Percentiles rank a stretch among this genome's conserved stretches.
Evolutionary conservation across 192 early-diverging fungal species (phyloP).

Genomic region (Coemansia sp.): DNA sequence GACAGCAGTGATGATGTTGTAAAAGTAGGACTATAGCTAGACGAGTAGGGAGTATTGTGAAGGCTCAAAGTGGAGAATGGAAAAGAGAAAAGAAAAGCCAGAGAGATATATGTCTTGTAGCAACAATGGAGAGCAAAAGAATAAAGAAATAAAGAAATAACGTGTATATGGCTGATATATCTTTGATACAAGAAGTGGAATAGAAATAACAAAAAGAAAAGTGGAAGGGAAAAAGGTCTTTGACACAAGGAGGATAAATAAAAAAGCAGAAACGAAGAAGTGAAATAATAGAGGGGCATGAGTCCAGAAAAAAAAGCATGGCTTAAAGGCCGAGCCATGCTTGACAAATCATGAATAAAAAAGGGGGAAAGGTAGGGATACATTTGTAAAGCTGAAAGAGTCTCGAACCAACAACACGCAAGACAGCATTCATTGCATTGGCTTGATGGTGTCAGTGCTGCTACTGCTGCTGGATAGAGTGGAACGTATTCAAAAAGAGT

Average conservation of each 20-base stretch:
- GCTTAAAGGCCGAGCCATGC: constrained; percentile 9
- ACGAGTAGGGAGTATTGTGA: too few species aligned
- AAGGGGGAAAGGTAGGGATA: neutral
- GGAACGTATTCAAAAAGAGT: neutral
- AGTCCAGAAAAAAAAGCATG: constrained; percentile 4
- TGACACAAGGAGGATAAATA: neutral
- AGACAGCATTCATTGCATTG: neutral
- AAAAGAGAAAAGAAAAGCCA: neutral
- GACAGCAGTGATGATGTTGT: neutral
- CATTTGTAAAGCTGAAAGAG: neutral
- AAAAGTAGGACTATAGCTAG: too few species aligned
- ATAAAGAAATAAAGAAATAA: neutral
- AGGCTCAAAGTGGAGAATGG: neutral
- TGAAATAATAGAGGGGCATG: neutral
- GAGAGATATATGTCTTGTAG: neutral
- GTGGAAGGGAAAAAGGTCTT: neutral
- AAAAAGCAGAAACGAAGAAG: constrained; percentile 7
- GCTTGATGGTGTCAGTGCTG: neutral
- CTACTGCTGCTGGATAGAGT: neutral
- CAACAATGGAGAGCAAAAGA: neutral
- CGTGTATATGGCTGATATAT: neutral
- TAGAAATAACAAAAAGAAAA: constrained; percentile 9
- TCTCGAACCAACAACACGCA: constrained; percentile 15
- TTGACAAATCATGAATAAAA: neutral
- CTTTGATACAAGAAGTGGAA: neutral